A percentile compares a stretch with the other conserved stretches of the same genome.
Evolutionary conservation across 1,139 yeast species (phyloP).

Genomic region (Dujonia santamariae): DNA sequence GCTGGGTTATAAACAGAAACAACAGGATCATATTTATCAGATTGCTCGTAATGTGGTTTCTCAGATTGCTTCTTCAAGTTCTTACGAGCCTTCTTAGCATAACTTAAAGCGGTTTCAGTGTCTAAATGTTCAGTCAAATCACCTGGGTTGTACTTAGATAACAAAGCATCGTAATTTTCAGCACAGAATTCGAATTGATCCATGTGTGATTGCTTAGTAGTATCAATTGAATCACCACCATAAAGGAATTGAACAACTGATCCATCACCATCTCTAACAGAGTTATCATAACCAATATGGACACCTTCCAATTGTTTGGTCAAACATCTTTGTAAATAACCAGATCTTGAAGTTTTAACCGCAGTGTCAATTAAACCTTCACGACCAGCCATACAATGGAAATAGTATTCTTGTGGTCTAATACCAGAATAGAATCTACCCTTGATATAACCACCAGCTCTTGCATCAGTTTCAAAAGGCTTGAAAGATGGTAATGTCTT

Average conservation of each 20-base stretch:
- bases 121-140: constrained; percentile 71
- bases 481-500: constrained; percentile 95
- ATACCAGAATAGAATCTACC: constrained; percentile 98
- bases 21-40: constrained; percentile 81
- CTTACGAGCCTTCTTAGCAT: constrained; percentile 81
- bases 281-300: constrained; percentile 88
- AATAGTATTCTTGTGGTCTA: constrained; percentile 98
- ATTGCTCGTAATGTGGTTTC: constrained; percentile 62
- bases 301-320: constrained; percentile 98
- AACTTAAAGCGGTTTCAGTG: constrained; percentile 74
- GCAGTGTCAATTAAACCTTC: constrained; percentile 99
- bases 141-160: constrained; percentile 85
- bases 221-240: constrained; percentile 97
- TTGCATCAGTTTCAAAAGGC: constrained; percentile 94
- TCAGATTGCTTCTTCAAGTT: constrained; percentile 62
- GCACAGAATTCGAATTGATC: constrained; percentile 89
- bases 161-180: constrained; percentile 83
- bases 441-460: constrained; percentile 98
- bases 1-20: constrained; percentile 84
- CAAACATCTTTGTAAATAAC: constrained; percentile 97
- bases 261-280: constrained; percentile 96
- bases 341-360: constrained; percentile 97
- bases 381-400: constrained; percentile 99
- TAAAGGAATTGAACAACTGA: constrained; percentile 90
- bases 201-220: constrained; percentile 92